Evolutionary conservation across 2,329 filamentous ascomycete species (phyloP).

Genomic region (Aspergillus glaucus): DNA sequence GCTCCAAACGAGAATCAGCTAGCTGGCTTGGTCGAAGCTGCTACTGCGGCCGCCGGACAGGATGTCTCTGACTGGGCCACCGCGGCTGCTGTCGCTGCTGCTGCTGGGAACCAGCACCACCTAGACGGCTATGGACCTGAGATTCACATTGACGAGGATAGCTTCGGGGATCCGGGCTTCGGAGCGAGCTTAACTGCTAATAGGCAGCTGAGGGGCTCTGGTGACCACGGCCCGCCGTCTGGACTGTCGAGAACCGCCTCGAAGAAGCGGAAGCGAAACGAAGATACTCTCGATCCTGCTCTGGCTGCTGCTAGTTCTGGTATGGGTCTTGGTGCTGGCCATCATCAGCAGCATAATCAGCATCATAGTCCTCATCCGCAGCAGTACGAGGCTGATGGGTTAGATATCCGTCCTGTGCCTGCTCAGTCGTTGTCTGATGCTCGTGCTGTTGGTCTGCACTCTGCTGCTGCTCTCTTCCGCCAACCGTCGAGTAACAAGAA

Average conservation of each 20-base stretch:
- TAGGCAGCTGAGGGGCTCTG: slow-evolving; percentile 22
- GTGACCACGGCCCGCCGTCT: slow-evolving; percentile 22
- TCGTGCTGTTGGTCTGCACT: slow-evolving; percentile 47
- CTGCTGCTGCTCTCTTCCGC: slow-evolving; percentile 49
- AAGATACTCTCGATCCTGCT: slow-evolving; percentile 33
- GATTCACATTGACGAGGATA: slow-evolving; percentile 35
- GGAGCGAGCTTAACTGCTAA: slow-evolving; percentile 19
- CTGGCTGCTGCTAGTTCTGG: slow-evolving; percentile 19
- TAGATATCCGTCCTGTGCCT: slow-evolving; percentile 33
- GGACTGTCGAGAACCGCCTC: slow-evolving; percentile 29
- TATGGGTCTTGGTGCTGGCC: slow-evolving; percentile 17
- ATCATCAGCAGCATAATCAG: slow-evolving; percentile 21
- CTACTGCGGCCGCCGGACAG: slow-evolving; percentile 39
- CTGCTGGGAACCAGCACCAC: slow-evolving; percentile 33
- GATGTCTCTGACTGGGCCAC: slow-evolving; percentile 37
- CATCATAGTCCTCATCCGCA: slow-evolving; percentile 19
- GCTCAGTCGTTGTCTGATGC: slow-evolving; percentile 38
- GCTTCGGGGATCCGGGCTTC: slow-evolving; percentile 32
- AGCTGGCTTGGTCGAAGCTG: slow-evolving; percentile 41
- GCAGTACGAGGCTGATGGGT: slow-evolving; percentile 22
- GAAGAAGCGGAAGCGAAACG: slow-evolving; percentile 37
- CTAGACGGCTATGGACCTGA: slow-evolving; percentile 35
- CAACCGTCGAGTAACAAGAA: slow-evolving; percentile 48
- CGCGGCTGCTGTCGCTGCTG: slow-evolving; percentile 42
- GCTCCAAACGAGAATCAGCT: slow-evolving; percentile 38